Percentiles rank a stretch among this genome's conserved stretches.
phyloP scores from a whole-genome alignment of 2,329 filamentous ascomycete genomes.

The Botrytis fabae region DNA sequence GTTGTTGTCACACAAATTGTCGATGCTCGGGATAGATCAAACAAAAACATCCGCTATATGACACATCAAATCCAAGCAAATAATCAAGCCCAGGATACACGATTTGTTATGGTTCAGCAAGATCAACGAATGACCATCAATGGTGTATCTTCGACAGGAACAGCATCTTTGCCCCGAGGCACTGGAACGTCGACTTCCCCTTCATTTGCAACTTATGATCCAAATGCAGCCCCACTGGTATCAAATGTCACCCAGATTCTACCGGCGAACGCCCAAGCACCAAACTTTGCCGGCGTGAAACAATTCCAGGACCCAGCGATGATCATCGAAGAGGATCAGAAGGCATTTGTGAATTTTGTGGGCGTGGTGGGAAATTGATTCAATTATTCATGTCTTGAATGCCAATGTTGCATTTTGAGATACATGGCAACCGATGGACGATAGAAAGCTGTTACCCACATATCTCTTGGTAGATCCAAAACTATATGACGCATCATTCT shows the following conservation, averaged over 20 bases:
- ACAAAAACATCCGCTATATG: constrained; percentile 34
- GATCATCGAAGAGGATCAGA: constrained; percentile 34
- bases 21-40: constrained; percentile 31
- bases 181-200: background rate
- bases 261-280: constrained; percentile 27
- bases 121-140: constrained; percentile 26
- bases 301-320: constrained; percentile 30
- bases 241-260: constrained; percentile 28
- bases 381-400: background rate
- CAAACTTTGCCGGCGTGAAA: constrained; percentile 28
- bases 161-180: constrained; percentile 14
- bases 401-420: background rate
- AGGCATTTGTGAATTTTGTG: constrained; percentile 28
- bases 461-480: constrained; percentile 10
- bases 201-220: constrained; percentile 21
- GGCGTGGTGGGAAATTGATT: background rate
- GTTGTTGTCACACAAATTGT: constrained; percentile 36
- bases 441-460: background rate
- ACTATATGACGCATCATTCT: constrained; percentile 5
- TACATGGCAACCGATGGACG: background rate
- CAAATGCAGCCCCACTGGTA: constrained; percentile 20
- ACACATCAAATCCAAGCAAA: constrained; percentile 36
- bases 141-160: background rate
- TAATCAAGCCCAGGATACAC: constrained; percentile 21
- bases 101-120: constrained; percentile 31